phyloP scores from a whole-genome alignment of 495 filamentous ascomycete species.

The Lasiosphaeris hirsuta region DNA sequence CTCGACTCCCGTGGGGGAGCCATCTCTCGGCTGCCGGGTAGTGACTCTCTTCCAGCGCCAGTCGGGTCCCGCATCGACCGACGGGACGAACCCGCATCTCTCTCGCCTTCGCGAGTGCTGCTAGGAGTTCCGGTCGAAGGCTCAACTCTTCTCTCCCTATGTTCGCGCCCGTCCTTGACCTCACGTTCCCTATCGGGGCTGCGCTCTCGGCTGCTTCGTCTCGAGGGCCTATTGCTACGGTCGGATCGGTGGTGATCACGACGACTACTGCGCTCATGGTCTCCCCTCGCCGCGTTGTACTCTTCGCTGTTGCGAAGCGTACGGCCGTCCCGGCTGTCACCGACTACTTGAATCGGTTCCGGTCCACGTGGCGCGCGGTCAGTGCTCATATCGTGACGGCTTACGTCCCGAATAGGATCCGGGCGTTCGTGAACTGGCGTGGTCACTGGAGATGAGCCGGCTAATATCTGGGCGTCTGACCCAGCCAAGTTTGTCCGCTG shows the following conservation, averaged over 20 bases:
- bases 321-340: constrained; percentile 27
- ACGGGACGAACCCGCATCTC: constrained; percentile 16
- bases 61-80: constrained; percentile 26
- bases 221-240: constrained; percentile 37
- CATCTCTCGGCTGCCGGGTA: constrained; percentile 24
- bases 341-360: constrained; percentile 29
- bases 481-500: constrained; percentile 40
- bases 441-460: constrained; percentile 43
- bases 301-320: constrained; percentile 32
- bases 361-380: constrained; percentile 20
- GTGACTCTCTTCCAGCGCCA: constrained; percentile 16
- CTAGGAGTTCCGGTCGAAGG: constrained; percentile 14
- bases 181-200: constrained; percentile 38
- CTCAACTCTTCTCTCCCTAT: constrained; percentile 34
- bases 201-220: constrained; percentile 44
- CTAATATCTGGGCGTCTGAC: constrained; percentile 47
- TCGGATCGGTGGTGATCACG: constrained; percentile 42
- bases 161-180: constrained; percentile 34
- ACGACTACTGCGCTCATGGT: constrained; percentile 45
- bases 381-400: constrained; percentile 19
- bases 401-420: constrained; percentile 31
- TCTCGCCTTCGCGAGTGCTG: constrained; percentile 14
- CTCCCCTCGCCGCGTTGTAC: constrained; percentile 24
- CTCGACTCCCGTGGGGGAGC: constrained; percentile 26
- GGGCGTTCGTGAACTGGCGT: constrained; percentile 45